These are phyloP conservation scores for Camelina sativa DNA, from an alignment of 345 rosid species.

Conservation along the genomic window DNA sequence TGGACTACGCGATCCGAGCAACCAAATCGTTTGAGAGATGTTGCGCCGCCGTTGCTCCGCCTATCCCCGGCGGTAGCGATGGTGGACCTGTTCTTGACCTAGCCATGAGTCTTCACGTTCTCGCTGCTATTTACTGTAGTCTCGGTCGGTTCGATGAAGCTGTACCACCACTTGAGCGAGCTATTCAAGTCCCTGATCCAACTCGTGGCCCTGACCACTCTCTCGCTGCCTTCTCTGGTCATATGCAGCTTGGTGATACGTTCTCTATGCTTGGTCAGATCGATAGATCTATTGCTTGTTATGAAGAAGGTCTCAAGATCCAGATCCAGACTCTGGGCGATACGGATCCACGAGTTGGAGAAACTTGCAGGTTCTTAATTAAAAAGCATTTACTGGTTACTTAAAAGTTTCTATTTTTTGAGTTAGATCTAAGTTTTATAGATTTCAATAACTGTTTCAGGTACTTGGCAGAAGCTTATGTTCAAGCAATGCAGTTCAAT, in stretches of 20 bases:
- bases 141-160: slow-evolving; percentile 95
- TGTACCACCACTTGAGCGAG: slow-evolving; percentile 80
- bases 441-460: slow-evolving; percentile 42
- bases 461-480: slow-evolving; percentile 97
- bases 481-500: slow-evolving; percentile 98
- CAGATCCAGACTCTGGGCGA: slow-evolving; percentile 97
- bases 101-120: slow-evolving; percentile 95
- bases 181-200: slow-evolving; percentile 81
- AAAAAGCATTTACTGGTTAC: not conserved
- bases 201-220: slow-evolving; percentile 80
- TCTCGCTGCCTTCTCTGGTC: slow-evolving; percentile 88
- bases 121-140: slow-evolving; percentile 94
- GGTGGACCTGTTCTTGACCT: slow-evolving; percentile 89
- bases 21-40: slow-evolving; percentile 89
- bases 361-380: slow-evolving; percentile 85
- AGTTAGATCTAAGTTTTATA: slow-evolving; percentile 10
- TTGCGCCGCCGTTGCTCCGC: slow-evolving; percentile 56
- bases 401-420: not conserved
- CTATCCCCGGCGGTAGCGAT: slow-evolving; percentile 45
- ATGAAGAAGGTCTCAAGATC: slow-evolving; percentile 90
- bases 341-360: slow-evolving; percentile 95
- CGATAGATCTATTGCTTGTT: slow-evolving; percentile 78
- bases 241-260: slow-evolving; percentile 98
- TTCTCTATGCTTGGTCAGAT: slow-evolving; percentile 96
- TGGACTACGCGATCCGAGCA: slow-evolving; percentile 92